Conservation (phyloP, 176 grass and related monocot genomes). For the Tuctoria greenei region DNA sequence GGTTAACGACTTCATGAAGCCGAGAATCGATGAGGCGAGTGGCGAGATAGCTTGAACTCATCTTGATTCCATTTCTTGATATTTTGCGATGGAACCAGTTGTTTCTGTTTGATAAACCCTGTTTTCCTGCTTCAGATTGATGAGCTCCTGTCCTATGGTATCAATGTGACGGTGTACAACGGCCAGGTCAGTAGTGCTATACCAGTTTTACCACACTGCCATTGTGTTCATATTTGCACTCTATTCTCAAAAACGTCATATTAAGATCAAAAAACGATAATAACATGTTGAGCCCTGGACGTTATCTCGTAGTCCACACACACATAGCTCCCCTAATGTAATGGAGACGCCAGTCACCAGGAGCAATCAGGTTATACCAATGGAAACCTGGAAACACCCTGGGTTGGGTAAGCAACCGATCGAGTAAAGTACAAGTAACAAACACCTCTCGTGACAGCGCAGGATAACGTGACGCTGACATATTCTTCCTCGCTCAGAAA, state of each 20-base stretch:
- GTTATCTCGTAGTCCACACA: neutral
- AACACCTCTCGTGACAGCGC: neutral
- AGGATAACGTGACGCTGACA: conserved; percentile 19
- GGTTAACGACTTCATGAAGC: conserved; percentile 79
- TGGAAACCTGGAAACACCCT: neutral
- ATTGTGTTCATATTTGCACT: neutral
- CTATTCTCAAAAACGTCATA: neutral
- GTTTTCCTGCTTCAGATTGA: conserved; percentile 42
- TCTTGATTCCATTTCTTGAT: neutral
- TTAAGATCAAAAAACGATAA: neutral
- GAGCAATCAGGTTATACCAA: neutral
- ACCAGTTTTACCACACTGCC: neutral
- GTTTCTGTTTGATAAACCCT: neutral
- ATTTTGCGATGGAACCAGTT: too few species aligned
- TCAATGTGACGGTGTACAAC: conserved; percentile 71
- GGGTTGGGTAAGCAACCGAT: neutral
- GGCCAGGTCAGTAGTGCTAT: conserved; percentile 47
- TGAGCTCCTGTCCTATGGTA: conserved; percentile 54
- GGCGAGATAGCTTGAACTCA: neutral
- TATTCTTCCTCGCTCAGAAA: neutral
- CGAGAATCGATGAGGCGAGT: conserved; percentile 65
- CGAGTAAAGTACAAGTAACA: conserved; percentile 5
- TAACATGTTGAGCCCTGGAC: neutral
- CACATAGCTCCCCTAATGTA: neutral
- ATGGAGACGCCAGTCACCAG: neutral